Evolutionary conservation across 257 asterid species (phyloP).

Genomic region (Hygrophila difformis): DNA sequence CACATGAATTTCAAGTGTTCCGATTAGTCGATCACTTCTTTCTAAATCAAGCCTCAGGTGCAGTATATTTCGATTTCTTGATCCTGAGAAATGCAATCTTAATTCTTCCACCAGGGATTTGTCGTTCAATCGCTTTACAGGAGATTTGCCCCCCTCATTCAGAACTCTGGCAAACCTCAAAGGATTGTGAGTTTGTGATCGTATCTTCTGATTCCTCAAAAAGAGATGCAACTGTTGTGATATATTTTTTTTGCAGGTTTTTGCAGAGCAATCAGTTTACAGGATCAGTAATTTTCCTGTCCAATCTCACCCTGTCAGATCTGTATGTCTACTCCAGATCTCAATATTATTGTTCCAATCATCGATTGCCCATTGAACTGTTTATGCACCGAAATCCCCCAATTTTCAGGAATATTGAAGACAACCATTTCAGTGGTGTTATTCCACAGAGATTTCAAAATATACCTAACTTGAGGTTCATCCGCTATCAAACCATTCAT

Average conservation of each 20-base stretch:
- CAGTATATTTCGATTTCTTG: not conserved
- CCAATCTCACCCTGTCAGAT: constrained; percentile 56
- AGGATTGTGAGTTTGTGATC: constrained; percentile 60
- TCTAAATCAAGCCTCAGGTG: not conserved
- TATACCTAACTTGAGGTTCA: constrained; percentile 64
- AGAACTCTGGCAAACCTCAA: constrained; percentile 45
- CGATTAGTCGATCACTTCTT: not conserved
- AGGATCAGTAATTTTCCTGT: constrained; percentile 74
- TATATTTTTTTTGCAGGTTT: constrained; percentile 37
- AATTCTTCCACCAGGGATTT: constrained; percentile 66
- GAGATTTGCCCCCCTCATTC: constrained; percentile 88
- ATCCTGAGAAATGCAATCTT: constrained; percentile 12
- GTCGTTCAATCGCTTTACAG: constrained; percentile 71
- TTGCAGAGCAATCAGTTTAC: constrained; percentile 72
- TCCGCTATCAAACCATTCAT: too few species aligned
- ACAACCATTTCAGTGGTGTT: constrained; percentile 89
- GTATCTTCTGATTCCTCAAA: constrained; percentile 10
- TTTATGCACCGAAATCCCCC: constrained; percentile 14
- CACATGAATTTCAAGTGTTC: not conserved
- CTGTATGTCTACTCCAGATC: constrained; percentile 40
- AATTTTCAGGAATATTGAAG: constrained; percentile 76
- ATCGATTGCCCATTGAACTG: constrained; percentile 1
- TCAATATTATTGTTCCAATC: not conserved
- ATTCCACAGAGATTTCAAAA: constrained; percentile 70
- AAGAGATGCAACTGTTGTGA: constrained; percentile 9